Conservation (phyloP, 768 basidiomycete genomes). For the Naganishia antarctica region DNA sequence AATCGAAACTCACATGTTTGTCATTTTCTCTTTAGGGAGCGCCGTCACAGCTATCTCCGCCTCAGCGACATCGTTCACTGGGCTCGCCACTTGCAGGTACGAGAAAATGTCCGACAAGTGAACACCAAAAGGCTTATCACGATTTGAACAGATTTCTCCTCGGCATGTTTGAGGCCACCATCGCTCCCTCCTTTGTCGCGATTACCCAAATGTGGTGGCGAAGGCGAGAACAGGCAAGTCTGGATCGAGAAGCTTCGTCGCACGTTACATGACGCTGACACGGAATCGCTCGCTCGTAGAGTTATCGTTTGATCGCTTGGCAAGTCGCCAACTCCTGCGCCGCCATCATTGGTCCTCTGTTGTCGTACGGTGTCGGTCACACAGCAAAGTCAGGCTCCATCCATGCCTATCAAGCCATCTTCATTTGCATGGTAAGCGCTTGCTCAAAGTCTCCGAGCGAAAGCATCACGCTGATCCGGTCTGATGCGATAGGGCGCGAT, state of each 20-base stretch:
- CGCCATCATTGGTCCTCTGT: constrained; percentile 26
- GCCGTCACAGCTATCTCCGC: constrained; percentile 35
- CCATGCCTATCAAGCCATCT: constrained; percentile 26
- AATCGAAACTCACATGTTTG: no score
- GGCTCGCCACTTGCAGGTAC: constrained; percentile 25
- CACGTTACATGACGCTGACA: no score
- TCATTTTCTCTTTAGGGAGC: background rate
- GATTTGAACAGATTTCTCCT: no score
- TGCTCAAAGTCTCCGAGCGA: background rate
- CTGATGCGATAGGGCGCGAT: constrained; percentile 28
- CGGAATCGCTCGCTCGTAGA: no score
- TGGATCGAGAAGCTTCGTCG: no score
- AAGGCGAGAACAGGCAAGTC: no score
- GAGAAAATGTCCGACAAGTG: no score
- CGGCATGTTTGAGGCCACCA: constrained; percentile 28
- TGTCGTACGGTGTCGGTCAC: constrained; percentile 27
- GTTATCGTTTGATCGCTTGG: constrained; percentile 24
- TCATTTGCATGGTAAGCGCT: constrained; percentile 19
- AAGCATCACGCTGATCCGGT: constrained; percentile 28
- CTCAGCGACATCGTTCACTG: constrained; percentile 18
- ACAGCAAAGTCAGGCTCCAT: background rate
- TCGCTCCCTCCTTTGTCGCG: constrained; percentile 21
- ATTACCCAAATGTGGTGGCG: constrained; percentile 22
- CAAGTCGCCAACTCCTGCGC: constrained; percentile 25
- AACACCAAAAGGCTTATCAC: no score